Conservation (phyloP, 768 basidiomycete species). For the Lyophyllum decastes region DNA sequence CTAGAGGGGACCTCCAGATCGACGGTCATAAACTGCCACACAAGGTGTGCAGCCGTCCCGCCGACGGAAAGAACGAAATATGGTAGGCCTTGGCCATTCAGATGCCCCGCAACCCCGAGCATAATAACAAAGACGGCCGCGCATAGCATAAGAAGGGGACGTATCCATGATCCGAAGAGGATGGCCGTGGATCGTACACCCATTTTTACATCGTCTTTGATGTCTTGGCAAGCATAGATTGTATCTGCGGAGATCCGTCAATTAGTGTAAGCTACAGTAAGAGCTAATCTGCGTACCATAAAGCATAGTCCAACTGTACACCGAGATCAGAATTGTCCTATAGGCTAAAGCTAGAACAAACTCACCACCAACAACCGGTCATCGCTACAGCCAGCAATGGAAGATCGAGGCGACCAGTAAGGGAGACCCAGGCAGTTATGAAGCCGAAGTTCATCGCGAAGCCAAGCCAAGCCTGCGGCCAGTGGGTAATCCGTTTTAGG, state of each 20-base stretch:
- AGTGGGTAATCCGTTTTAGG: slow-evolving; percentile 56
- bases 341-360: background rate
- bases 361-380: slow-evolving; percentile 49
- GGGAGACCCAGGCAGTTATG: slow-evolving; percentile 48
- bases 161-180: slow-evolving; percentile 62
- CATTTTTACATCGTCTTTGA: slow-evolving; percentile 67
- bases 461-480: slow-evolving; percentile 66
- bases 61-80: slow-evolving; percentile 49
- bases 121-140: slow-evolving; percentile 51
- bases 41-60: slow-evolving; percentile 42
- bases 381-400: slow-evolving; percentile 36
- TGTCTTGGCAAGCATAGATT: slow-evolving; percentile 79
- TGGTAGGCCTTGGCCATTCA: slow-evolving; percentile 51
- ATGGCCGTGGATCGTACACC: slow-evolving; percentile 81
- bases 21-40: slow-evolving; percentile 49
- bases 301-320: slow-evolving; percentile 47
- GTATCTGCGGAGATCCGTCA: slow-evolving; percentile 14
- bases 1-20: slow-evolving; percentile 44
- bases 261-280: background rate
- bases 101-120: slow-evolving; percentile 53
- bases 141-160: slow-evolving; percentile 55
- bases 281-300: slow-evolving; percentile 34
- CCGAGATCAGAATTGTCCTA: background rate
- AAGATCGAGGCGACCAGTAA: slow-evolving; percentile 31
- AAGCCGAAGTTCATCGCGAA: slow-evolving; percentile 60